Evolutionary conservation across 2,329 filamentous ascomycete genomes (phyloP).

Genomic region (Elsinoe ampelina): DNA sequence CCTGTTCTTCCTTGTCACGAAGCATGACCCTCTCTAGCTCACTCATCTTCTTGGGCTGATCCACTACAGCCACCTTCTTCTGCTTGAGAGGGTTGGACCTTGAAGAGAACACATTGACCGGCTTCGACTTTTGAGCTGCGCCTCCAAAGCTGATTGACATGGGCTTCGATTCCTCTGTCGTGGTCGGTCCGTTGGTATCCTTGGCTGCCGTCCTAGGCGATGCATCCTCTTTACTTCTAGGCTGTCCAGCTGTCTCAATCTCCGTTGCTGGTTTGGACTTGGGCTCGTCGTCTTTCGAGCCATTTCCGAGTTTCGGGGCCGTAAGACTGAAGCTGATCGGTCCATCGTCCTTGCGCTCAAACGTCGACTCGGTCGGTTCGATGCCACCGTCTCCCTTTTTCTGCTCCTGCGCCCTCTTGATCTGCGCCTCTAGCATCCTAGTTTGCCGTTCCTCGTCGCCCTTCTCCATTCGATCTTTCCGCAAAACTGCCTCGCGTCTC

Average conservation of each 20-base stretch:
- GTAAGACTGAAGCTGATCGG: slow-evolving; percentile 29
- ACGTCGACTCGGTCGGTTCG: slow-evolving; percentile 34
- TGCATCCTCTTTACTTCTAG: not conserved
- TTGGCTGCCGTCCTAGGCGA: slow-evolving; percentile 18
- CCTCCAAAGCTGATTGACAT: slow-evolving; percentile 58
- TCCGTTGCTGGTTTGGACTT: slow-evolving; percentile 20
- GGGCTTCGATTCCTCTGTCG: slow-evolving; percentile 25
- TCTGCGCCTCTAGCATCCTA: slow-evolving; percentile 72
- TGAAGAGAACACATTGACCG: slow-evolving; percentile 57
- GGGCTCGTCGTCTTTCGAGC: slow-evolving; percentile 1
- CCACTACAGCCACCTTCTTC: slow-evolving; percentile 51
- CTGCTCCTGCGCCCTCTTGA: slow-evolving; percentile 61
- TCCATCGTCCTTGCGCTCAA: slow-evolving; percentile 17
- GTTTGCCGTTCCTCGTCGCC: slow-evolving; percentile 87
- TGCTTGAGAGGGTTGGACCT: slow-evolving; percentile 63
- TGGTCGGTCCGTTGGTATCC: slow-evolving; percentile 14
- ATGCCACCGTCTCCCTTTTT: slow-evolving; percentile 40
- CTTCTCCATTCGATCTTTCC: slow-evolving; percentile 78
- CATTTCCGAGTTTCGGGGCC: slow-evolving; percentile 16
- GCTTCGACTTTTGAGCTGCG: slow-evolving; percentile 49
- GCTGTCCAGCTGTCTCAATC: slow-evolving; percentile 15
- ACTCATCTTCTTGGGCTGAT: slow-evolving; percentile 72
- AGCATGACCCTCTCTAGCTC: slow-evolving; percentile 78
- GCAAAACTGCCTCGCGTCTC: slow-evolving; percentile 68
- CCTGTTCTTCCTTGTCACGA: slow-evolving; percentile 41